A percentile compares a stretch with the other conserved stretches of the same genome.
phyloP scores from a whole-genome alignment of 805 yeast species.

The Starmerella bombicola region DNA sequence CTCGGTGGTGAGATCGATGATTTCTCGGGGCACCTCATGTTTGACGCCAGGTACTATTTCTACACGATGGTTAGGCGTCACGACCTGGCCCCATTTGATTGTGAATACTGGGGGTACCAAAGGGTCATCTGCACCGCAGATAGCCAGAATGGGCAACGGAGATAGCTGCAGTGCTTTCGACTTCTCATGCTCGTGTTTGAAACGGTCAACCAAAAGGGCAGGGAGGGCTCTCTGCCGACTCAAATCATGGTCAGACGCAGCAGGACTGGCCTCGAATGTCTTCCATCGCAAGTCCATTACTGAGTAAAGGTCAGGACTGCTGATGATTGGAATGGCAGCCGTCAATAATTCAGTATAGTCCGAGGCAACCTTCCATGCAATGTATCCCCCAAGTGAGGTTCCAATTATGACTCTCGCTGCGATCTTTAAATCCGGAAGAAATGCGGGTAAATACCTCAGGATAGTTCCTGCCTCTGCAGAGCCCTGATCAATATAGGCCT shows the following conservation, averaged over 20 bases:
- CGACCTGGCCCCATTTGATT: conserved; percentile 24
- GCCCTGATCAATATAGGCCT: conserved; percentile 37
- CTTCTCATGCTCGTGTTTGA: neutral
- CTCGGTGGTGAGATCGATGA: conserved; percentile 23
- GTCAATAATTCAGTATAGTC: conserved; percentile 29
- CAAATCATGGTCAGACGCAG: too few relatives aligned
- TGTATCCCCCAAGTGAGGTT: conserved; percentile 46
- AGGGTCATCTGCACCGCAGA: conserved; percentile 29
- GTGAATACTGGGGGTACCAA: conserved; percentile 30
- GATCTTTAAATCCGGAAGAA: conserved; percentile 27
- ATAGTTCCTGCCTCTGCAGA: conserved; percentile 36
- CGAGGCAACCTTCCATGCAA: conserved; percentile 36
- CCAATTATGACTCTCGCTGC: conserved; percentile 34
- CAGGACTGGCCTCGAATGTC: conserved; percentile 5
- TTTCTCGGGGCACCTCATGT: conserved; percentile 26
- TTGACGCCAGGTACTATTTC: conserved; percentile 26
- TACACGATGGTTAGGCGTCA: conserved; percentile 20
- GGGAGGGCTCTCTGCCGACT: conserved; percentile 15
- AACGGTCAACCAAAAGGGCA: neutral
- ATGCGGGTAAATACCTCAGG: conserved; percentile 35
- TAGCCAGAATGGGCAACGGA: conserved; percentile 24
- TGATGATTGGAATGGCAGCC: conserved; percentile 39
- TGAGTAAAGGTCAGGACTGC: conserved; percentile 37
- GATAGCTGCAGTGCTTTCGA: conserved; percentile 6
- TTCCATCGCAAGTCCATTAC: conserved; percentile 34